These are phyloP conservation scores for Eudorina sp. DNA, from an alignment of 139 green algal species.

Conservation along the genomic window DNA sequence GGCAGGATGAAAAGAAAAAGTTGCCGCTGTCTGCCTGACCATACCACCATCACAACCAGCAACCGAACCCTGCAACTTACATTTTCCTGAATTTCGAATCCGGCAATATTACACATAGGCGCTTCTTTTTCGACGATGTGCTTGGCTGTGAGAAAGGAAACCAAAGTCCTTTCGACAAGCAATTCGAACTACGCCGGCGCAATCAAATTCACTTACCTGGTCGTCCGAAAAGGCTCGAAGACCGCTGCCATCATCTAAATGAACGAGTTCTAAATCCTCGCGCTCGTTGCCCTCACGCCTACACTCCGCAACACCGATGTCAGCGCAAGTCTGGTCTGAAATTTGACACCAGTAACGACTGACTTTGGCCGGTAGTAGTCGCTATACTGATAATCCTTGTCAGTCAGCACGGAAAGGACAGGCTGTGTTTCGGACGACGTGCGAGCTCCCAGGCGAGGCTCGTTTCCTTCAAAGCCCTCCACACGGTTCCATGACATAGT, in stretches of 20 bases:
- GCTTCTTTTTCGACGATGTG: not conserved
- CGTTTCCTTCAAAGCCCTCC: conserved; percentile 39
- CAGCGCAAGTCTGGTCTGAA: too few species aligned
- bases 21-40: not conserved
- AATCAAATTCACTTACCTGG: not conserved
- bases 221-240: conserved; percentile 31
- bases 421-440: not conserved
- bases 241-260: not conserved
- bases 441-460: not conserved
- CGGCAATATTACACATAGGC: conserved; percentile 45
- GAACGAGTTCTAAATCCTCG: conserved; percentile 27
- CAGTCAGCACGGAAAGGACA: not conserved
- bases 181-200: not conserved
- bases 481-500: conserved; percentile 51
- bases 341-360: not conserved
- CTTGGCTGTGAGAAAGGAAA: not conserved
- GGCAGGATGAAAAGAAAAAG: not conserved
- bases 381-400: conserved; percentile 32
- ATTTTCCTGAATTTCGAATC: conserved; percentile 50
- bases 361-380: conserved; percentile 35
- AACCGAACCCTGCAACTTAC: conserved; percentile 32
- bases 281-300: not conserved
- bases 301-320: not conserved
- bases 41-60: not conserved
- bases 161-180: not conserved